These are phyloP conservation scores for Neurospora hispaniola DNA, from an alignment of 495 filamentous ascomycete genomes.

Conservation along the genomic window DNA sequence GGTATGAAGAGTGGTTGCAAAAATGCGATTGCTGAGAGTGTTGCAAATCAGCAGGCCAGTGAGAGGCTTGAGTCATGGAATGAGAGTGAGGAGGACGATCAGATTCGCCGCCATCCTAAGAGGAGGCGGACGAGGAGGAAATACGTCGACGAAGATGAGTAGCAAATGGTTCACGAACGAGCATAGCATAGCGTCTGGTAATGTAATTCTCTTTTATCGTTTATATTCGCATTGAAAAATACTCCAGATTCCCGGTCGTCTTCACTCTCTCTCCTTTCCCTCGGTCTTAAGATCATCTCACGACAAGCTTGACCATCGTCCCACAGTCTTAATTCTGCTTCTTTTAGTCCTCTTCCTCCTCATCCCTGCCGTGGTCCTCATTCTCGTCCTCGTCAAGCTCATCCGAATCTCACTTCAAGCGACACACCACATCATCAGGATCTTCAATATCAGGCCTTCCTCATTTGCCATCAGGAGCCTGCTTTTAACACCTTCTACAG, in stretches of 20 bases:
- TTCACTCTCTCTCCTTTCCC: background rate
- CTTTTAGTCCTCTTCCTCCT: conserved; percentile 21
- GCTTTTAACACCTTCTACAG: too few relatives aligned
- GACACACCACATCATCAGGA: too few relatives aligned
- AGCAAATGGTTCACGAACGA: background rate
- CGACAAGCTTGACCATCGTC: background rate
- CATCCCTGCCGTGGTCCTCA: too few relatives aligned
- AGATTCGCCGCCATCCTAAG: background rate
- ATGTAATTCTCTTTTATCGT: background rate
- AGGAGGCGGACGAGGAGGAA: background rate
- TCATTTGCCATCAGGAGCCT: too few relatives aligned
- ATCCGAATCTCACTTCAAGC: too few relatives aligned
- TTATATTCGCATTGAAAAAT: background rate
- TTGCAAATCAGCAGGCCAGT: background rate
- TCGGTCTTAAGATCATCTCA: background rate
- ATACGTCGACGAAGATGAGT: background rate
- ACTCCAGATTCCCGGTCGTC: background rate
- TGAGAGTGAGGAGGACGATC: background rate
- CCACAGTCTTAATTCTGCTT: background rate
- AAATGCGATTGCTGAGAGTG: accelerated
- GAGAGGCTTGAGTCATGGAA: background rate
- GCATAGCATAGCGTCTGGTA: background rate
- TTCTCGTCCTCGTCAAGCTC: background rate
- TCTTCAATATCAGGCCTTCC: too few relatives aligned
- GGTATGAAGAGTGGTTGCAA: background rate